These are phyloP conservation scores for Hymenoscyphus albidus DNA, from an alignment of 2,329 filamentous ascomycete genomes.

Conservation along the genomic window DNA sequence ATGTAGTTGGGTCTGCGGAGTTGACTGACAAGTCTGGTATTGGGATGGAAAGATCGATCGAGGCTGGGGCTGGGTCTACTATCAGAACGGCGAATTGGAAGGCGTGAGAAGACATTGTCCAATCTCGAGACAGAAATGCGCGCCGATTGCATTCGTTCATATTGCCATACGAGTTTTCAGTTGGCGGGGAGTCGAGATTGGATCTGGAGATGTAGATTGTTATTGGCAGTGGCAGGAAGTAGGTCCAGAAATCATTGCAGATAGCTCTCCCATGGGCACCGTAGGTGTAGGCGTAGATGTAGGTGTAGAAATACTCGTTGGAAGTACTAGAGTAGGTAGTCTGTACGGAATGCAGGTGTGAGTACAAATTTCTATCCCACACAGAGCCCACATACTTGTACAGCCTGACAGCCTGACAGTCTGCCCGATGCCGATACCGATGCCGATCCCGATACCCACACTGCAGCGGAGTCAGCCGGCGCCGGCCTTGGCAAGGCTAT, in stretches of 20 bases:
- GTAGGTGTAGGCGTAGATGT: background rate
- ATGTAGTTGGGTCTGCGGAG: background rate
- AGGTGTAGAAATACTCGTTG: too few species aligned
- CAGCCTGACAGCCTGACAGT: background rate
- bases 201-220: background rate
- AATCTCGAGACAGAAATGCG: conserved; percentile 28
- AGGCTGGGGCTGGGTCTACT: background rate
- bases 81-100: conserved; percentile 5
- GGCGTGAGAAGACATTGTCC: conserved; percentile 22
- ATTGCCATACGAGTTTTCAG: conserved; percentile 17
- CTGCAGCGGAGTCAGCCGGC: background rate
- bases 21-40: background rate
- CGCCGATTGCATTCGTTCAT: conserved; percentile 36
- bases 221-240: background rate
- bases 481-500: background rate
- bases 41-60: background rate
- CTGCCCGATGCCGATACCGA: too few species aligned
- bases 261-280: background rate
- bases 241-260: background rate
- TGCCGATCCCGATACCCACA: too few species aligned
- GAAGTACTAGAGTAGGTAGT: too few species aligned
- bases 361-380: too few species aligned
- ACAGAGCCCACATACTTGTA: too few species aligned
- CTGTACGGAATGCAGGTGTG: too few species aligned
- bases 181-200: background rate